These are phyloP conservation scores for Lasiosphaeria ovina DNA, from an alignment of 495 filamentous ascomycete genomes.

Conservation along the genomic window DNA sequence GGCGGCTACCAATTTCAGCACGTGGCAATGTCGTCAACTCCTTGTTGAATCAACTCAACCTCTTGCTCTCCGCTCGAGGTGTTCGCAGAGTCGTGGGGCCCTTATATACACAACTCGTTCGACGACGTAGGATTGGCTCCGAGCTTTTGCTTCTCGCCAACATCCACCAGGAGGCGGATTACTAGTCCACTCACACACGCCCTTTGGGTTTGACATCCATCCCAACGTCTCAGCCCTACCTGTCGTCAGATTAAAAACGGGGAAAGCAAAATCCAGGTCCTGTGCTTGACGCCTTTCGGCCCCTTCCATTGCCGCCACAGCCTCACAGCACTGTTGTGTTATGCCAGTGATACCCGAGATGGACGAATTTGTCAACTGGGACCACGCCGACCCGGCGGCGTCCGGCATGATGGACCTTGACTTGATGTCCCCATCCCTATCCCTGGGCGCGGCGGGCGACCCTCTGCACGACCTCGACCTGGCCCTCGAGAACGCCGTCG, in stretches of 20 bases:
- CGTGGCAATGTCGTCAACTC: not conserved
- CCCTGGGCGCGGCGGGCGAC: constrained; percentile 21
- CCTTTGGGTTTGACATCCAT: not conserved
- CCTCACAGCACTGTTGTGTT: constrained; percentile 14
- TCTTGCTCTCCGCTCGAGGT: not conserved
- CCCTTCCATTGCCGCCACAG: not conserved
- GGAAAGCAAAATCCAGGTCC: not conserved
- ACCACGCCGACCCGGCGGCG: constrained; percentile 33
- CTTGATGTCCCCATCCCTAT: constrained; percentile 12
- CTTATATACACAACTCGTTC: too few relatives aligned
- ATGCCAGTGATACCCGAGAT: constrained; percentile 31
- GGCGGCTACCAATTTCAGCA: too few relatives aligned
- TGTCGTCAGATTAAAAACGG: not conserved
- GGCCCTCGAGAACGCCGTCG: constrained; percentile 43
- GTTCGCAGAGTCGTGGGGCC: too few relatives aligned
- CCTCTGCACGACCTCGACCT: constrained; percentile 40
- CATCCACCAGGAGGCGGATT: too few relatives aligned
- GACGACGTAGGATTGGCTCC: too few relatives aligned
- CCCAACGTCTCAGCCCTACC: not conserved
- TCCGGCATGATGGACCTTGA: constrained; percentile 14
- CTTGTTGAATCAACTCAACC: not conserved
- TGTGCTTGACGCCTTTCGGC: constrained; percentile 17
- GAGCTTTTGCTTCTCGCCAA: too few relatives aligned
- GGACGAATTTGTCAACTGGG: constrained; percentile 51
- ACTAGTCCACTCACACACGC: too few relatives aligned